phyloP scores from a whole-genome alignment of 2,329 filamentous ascomycete genomes.

The Aureobasidium sp. region DNA sequence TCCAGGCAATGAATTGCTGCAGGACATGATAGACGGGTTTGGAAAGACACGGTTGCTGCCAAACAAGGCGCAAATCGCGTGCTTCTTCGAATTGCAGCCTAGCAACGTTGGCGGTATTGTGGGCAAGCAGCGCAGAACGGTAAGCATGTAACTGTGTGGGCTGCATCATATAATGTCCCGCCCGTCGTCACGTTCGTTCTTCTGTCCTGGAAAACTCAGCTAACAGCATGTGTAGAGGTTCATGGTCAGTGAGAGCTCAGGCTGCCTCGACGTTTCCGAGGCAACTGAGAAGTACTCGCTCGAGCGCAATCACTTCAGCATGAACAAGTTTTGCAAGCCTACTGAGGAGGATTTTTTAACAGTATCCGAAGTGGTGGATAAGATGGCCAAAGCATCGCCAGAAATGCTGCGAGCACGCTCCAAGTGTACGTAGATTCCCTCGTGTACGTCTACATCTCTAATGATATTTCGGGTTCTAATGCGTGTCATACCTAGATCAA shows the following conservation, averaged over 20 bases:
- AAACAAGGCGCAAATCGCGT: background rate
- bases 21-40: background rate
- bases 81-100: background rate
- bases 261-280: background rate
- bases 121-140: background rate
- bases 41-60: background rate
- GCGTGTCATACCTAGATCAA: background rate
- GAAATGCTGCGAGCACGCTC: background rate
- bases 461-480: no score
- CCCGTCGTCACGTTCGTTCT: no score
- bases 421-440: background rate
- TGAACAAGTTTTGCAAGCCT: constrained; percentile 7
- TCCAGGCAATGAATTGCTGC: background rate
- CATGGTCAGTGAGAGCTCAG: constrained; percentile 5
- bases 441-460: no score
- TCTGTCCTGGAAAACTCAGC: background rate
- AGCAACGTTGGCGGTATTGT: background rate
- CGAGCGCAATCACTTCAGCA: background rate
- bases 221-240: background rate
- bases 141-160: background rate
- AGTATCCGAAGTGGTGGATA: background rate
- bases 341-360: background rate
- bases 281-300: constrained; percentile 1
- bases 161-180: background rate
- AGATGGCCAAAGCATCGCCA: background rate